These are phyloP conservation scores for Lactifluus rugatus DNA, from an alignment of 768 basidiomycete genomes.

Conservation along the genomic window DNA sequence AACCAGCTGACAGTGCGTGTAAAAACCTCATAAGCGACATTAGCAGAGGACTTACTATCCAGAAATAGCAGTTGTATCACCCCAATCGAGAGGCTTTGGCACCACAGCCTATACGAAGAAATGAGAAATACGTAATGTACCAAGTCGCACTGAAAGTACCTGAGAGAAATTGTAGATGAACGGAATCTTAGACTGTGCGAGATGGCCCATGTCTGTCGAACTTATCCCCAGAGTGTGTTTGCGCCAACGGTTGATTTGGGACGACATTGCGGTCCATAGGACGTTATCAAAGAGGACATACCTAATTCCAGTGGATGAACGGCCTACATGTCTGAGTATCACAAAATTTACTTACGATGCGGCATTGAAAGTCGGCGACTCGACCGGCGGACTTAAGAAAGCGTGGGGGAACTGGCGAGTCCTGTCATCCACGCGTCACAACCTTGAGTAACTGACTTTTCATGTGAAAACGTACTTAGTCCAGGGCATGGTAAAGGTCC, in stretches of 20 bases:
- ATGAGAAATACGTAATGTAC: background rate
- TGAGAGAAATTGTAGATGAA: conserved; percentile 64
- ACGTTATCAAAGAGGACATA: conserved; percentile 59
- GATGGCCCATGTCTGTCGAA: conserved; percentile 49
- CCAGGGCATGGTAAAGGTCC: conserved; percentile 57
- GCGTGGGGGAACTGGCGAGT: conserved; percentile 57
- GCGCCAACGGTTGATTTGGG: conserved; percentile 60
- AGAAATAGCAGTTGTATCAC: conserved; percentile 44
- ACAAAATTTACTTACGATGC: conserved; percentile 35
- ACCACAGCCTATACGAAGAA: conserved; percentile 39
- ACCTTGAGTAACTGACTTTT: background rate
- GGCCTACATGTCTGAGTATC: background rate
- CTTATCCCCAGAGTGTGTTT: conserved; percentile 38
- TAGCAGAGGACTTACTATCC: conserved; percentile 36
- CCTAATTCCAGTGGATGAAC: conserved; percentile 21
- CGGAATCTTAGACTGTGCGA: conserved; percentile 49
- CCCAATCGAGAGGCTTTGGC: conserved; percentile 63
- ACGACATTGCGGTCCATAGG: conserved; percentile 56
- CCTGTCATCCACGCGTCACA: conserved; percentile 23
- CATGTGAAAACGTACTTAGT: conserved; percentile 32
- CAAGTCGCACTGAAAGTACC: conserved; percentile 22
- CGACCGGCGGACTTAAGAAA: conserved; percentile 53
- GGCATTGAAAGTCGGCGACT: conserved; percentile 51
- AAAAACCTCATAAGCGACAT: background rate
- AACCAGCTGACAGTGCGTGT: conserved; percentile 42